Percentiles rank a stretch among this genome's conserved stretches.
Evolutionary conservation across 257 asterid species (phyloP).

Genomic region (Nemophila menziesii): DNA sequence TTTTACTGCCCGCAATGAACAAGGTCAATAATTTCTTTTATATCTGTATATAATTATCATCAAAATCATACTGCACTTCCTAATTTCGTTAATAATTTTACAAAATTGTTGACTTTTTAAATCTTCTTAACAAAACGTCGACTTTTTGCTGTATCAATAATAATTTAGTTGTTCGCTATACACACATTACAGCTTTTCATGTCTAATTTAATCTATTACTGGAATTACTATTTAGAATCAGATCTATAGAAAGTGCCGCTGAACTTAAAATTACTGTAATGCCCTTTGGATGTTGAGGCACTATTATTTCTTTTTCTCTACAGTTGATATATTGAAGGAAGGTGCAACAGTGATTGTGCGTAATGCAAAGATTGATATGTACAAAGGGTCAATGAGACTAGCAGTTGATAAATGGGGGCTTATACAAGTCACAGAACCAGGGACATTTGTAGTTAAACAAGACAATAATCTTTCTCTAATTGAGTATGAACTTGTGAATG

Average conservation of each 20-base stretch:
- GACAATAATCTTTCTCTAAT: constrained; percentile 27
- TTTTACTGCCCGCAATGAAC: constrained; percentile 32
- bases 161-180: background rate
- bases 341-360: constrained; percentile 26
- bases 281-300: background rate
- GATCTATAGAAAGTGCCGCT: background rate
- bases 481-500: constrained; percentile 32
- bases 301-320: background rate
- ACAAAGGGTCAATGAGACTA: constrained; percentile 35
- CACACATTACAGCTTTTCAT: background rate
- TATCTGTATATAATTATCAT: no score
- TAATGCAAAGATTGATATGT: constrained; percentile 33
- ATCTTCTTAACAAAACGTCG: background rate
- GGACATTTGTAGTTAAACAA: constrained; percentile 21
- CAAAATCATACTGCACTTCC: background rate
- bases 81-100: no score
- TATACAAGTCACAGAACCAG: constrained; percentile 29
- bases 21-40: constrained; percentile 9
- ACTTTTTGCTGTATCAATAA: background rate
- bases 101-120: background rate
- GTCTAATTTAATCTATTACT: no score
- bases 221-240: background rate
- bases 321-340: constrained; percentile 31
- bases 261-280: background rate
- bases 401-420: constrained; percentile 44